Evolutionary conservation across 257 asterid genomes (phyloP).

Genomic region (Pogostemon cablin): DNA sequence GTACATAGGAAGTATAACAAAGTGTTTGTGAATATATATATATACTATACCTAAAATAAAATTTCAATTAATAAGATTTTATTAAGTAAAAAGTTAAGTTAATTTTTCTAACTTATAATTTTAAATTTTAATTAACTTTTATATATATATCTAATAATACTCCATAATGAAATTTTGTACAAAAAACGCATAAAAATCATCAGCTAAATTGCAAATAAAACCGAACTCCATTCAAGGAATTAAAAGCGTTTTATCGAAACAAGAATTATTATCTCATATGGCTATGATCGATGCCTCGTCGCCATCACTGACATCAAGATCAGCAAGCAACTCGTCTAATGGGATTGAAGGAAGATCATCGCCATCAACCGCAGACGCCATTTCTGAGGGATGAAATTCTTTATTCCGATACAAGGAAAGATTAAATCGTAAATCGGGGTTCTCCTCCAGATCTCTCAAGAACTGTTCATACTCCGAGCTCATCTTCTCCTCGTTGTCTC

Average conservation of each 20-base stretch:
- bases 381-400: conserved; percentile 53
- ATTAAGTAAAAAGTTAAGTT: too few relatives aligned
- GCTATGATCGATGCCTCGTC: conserved; percentile 19
- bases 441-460: conserved; percentile 64
- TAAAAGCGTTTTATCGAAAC: background rate
- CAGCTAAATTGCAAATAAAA: too few relatives aligned
- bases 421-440: conserved; percentile 52
- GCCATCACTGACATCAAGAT: conserved; percentile 47
- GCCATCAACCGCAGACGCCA: conserved; percentile 43
- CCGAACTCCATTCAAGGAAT: background rate
- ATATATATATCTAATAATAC: too few relatives aligned
- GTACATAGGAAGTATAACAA: too few relatives aligned
- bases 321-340: conserved; percentile 48
- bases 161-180: too few relatives aligned
- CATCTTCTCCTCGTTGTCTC: conserved; percentile 49
- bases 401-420: conserved; percentile 47
- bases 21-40: too few relatives aligned
- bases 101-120: too few relatives aligned
- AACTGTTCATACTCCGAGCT: conserved; percentile 52
- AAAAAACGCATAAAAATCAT: too few relatives aligned
- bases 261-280: background rate
- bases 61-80: too few relatives aligned
- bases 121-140: too few relatives aligned
- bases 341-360: conserved; percentile 46
- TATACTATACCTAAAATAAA: too few relatives aligned